Percentiles rank a stretch among this genome's conserved stretches.
These are phyloP conservation scores for Sporothrix inflata DNA, from an alignment of 2,329 filamentous ascomycete species.

Conservation along the genomic window DNA sequence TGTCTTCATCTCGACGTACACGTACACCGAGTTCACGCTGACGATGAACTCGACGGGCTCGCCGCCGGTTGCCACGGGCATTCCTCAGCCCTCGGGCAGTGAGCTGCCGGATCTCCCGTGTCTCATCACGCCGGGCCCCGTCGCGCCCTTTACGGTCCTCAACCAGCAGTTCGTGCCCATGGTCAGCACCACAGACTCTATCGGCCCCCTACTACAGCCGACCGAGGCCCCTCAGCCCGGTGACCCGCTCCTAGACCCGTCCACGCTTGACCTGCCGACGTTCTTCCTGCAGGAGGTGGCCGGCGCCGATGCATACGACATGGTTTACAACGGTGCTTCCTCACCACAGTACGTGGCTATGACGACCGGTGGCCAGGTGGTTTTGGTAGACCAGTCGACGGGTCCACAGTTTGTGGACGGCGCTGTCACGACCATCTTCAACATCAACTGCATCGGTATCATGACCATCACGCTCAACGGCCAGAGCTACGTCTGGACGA, in stretches of 20 bases:
- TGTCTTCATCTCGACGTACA: constrained; percentile 24
- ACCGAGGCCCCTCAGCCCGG: constrained; percentile 23
- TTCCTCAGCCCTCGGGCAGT: constrained; percentile 21
- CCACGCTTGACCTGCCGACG: constrained; percentile 21
- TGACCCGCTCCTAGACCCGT: constrained; percentile 23
- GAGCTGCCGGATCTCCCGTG: constrained; percentile 27
- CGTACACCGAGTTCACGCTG: constrained; percentile 22
- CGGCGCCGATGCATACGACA: background rate
- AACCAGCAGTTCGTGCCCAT: constrained; percentile 29
- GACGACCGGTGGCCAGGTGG: constrained; percentile 20
- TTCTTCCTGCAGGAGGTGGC: background rate
- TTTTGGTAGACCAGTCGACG: constrained; percentile 22
- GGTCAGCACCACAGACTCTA: constrained; percentile 23
- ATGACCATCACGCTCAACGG: constrained; percentile 25
- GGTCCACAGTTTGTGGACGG: constrained; percentile 19
- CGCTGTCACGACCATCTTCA: constrained; percentile 24
- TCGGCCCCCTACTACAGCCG: constrained; percentile 25
- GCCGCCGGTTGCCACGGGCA: constrained; percentile 21
- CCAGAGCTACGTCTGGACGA: constrained; percentile 4
- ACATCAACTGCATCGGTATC: constrained; percentile 24
- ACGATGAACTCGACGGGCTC: constrained; percentile 21
- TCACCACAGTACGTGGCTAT: background rate
- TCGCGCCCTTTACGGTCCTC: constrained; percentile 19
- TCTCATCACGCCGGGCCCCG: constrained; percentile 20
- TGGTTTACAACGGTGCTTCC: background rate